A percentile compares a stretch with the other conserved stretches of the same genome.
Conservation (phyloP, 129 eudicot species). For the Saposhnikovia divaricata region DNA sequence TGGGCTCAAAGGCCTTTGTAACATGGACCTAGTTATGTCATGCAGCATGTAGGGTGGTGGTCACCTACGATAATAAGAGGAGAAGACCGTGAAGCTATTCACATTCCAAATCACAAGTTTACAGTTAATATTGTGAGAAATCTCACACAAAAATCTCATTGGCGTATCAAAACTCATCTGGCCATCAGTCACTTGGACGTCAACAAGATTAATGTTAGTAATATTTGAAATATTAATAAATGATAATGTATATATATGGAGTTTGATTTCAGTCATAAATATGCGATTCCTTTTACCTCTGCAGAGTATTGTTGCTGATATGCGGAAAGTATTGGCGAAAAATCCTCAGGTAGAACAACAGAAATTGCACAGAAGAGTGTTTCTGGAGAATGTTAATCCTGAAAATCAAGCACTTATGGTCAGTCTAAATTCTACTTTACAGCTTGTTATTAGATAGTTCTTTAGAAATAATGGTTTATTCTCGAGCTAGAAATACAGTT, state of each 20-base stretch:
- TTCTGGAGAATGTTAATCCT: slow-evolving; percentile 72
- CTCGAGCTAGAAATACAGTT: neutral
- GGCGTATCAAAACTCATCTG: slow-evolving; percentile 95
- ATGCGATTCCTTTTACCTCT: slow-evolving; percentile 4
- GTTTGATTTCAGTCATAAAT: neutral
- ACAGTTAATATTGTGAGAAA: slow-evolving; percentile 91
- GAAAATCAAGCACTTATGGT: slow-evolving; percentile 94
- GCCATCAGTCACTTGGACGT: slow-evolving; percentile 95
- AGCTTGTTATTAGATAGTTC: neutral
- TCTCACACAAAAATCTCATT: slow-evolving; percentile 89
- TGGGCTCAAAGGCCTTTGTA: neutral
- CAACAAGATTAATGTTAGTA: slow-evolving; percentile 72
- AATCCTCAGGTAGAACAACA: slow-evolving; percentile 97
- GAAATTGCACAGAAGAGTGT: slow-evolving; percentile 91
- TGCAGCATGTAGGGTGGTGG: slow-evolving; percentile 99
- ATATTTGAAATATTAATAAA: neutral
- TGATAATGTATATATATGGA: neutral
- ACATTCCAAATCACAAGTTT: slow-evolving; percentile 92
- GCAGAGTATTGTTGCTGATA: slow-evolving; percentile 92
- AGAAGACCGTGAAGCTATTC: slow-evolving; percentile 99
- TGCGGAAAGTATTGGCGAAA: slow-evolving; percentile 93
- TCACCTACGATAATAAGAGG: slow-evolving; percentile 94
- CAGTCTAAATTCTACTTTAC: slow-evolving; percentile 12
- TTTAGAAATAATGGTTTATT: neutral
- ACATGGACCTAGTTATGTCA: slow-evolving; percentile 7